Percentiles rank a stretch among this genome's conserved stretches.
Conservation (phyloP, 192 early-diverging fungal genomes). For the Diversispora eburnea region DNA sequence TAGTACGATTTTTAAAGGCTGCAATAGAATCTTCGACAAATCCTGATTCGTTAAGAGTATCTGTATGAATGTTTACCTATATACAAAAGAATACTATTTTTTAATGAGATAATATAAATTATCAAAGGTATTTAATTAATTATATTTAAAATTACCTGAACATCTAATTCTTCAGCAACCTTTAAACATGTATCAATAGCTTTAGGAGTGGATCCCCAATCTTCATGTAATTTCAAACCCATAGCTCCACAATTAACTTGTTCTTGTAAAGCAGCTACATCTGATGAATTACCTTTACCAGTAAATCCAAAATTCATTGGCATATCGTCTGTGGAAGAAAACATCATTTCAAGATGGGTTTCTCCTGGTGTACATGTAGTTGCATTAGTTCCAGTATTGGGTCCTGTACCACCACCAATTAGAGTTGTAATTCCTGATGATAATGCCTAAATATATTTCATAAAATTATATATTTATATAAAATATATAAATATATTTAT, state of each 20-base stretch:
- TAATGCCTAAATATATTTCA: slow-evolving; percentile 57
- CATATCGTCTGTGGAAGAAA: slow-evolving; percentile 81
- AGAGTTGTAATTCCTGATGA: slow-evolving; percentile 77
- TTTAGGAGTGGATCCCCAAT: slow-evolving; percentile 94
- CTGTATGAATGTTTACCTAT: slow-evolving; percentile 89
- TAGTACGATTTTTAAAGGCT: slow-evolving; percentile 87
- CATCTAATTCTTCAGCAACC: slow-evolving; percentile 84
- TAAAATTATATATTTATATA: background rate
- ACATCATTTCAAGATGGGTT: slow-evolving; percentile 83
- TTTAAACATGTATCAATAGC: slow-evolving; percentile 87
- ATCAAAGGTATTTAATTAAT: background rate
- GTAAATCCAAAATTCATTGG: slow-evolving; percentile 92
- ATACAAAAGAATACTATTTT: background rate
- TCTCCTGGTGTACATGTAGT: slow-evolving; percentile 92
- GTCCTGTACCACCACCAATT: slow-evolving; percentile 90
- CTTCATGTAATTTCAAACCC: slow-evolving; percentile 92
- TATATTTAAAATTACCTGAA: slow-evolving; percentile 48
- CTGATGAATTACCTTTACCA: slow-evolving; percentile 89
- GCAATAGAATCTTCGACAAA: slow-evolving; percentile 89
- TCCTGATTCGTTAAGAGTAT: slow-evolving; percentile 96
- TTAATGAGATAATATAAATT: background rate
- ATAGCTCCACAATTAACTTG: slow-evolving; percentile 84
- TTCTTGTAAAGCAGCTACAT: slow-evolving; percentile 63
- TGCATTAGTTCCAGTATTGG: slow-evolving; percentile 94
- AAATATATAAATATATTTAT: slow-evolving; percentile 13